A percentile compares a stretch with the other conserved stretches of the same genome.
These are phyloP conservation scores for Tolypocladium capitatum DNA, from an alignment of 2,329 filamentous ascomycete species.

Conservation along the genomic window DNA sequence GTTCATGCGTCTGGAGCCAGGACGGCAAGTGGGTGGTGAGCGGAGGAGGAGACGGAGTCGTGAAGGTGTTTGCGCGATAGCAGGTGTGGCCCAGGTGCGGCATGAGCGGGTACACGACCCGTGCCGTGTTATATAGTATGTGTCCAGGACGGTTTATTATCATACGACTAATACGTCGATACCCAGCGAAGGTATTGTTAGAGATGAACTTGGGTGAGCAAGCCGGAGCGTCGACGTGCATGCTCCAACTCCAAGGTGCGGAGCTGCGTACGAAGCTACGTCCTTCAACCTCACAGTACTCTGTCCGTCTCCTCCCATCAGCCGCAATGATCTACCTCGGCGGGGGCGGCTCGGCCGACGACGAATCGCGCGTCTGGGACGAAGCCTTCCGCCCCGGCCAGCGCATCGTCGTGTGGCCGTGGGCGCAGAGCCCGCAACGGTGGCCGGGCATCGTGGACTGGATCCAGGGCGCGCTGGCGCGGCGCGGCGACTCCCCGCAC, in stretches of 20 bases:
- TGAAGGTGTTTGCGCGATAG: constrained; percentile 71
- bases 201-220: too few species aligned
- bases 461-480: neutral
- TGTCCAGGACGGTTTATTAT: constrained; percentile 3
- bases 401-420: neutral
- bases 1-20: constrained; percentile 87
- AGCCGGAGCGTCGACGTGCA: neutral
- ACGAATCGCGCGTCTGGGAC: neutral
- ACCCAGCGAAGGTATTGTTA: constrained; percentile 15
- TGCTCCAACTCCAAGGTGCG: too few species aligned
- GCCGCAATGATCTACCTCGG: neutral
- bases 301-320: neutral
- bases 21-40: constrained; percentile 92
- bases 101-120: neutral
- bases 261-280: too few species aligned
- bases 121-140: constrained; percentile 5
- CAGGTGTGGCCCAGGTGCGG: neutral
- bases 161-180: constrained; percentile 15
- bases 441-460: neutral
- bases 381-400: neutral
- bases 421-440: neutral
- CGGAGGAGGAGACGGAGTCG: constrained; percentile 85
- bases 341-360: neutral
- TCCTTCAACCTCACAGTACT: neutral
- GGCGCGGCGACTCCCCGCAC: neutral